Conservation (phyloP, 306 rosid genomes). For the Prosopis cineraria region DNA sequence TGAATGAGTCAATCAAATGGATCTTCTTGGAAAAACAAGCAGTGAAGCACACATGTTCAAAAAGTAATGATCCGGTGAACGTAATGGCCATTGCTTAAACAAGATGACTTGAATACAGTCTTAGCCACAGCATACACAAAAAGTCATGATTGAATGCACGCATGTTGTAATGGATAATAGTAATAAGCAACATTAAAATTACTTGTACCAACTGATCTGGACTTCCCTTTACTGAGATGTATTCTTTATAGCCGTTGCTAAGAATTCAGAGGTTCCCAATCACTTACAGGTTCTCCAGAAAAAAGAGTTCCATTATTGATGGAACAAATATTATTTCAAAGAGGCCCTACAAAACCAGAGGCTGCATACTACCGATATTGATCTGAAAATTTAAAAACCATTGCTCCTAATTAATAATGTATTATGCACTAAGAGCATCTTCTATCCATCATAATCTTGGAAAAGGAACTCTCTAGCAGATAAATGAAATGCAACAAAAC, state of each 20-base stretch:
- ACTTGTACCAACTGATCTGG: neutral
- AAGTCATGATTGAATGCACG: neutral
- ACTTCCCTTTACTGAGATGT: constrained; percentile 5
- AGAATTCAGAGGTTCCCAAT: neutral
- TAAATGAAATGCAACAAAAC: constrained; percentile 12
- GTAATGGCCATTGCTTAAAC: constrained; percentile 2
- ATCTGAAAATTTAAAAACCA: constrained; percentile 5
- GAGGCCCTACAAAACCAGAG: constrained; percentile 6
- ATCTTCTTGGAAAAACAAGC: constrained; percentile 13
- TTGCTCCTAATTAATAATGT: neutral
- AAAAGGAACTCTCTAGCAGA: constrained; percentile 20
- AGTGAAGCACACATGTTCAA: constrained; percentile 23
- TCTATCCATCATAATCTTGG: constrained; percentile 14
- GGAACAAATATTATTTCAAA: constrained; percentile 13
- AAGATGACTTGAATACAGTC: neutral
- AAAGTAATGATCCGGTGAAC: neutral
- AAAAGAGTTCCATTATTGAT: constrained; percentile 4
- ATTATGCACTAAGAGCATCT: neutral
- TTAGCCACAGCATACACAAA: neutral
- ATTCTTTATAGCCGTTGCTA: constrained; percentile 1
- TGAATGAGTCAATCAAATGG: neutral
- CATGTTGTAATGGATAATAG: constrained; percentile 1
- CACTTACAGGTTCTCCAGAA: neutral
- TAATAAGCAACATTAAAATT: constrained; percentile 19
- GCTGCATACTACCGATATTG: neutral